phyloP scores from a whole-genome alignment of 371 early-diverging fungal species.

The Lichtheimia corymbifera region DNA sequence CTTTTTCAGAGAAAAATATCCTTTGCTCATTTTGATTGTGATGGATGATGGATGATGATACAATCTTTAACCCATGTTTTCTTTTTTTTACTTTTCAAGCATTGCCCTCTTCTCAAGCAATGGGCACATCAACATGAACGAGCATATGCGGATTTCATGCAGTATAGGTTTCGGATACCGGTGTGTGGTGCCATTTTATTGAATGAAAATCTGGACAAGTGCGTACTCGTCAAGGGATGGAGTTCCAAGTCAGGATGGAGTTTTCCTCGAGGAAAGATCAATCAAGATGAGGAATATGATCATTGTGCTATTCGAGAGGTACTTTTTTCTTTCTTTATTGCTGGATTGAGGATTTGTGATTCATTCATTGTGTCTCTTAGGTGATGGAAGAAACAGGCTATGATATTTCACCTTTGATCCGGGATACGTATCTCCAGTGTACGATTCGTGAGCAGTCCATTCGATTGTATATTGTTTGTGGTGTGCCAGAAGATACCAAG shows the following conservation, averaged over 20 bases:
- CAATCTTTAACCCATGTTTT: constrained; percentile 24
- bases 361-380: constrained; percentile 28
- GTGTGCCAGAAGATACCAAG: constrained; percentile 82
- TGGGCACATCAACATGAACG: constrained; percentile 87
- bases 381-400: constrained; percentile 98
- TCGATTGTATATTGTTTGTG: constrained; percentile 89
- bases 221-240: constrained; percentile 91
- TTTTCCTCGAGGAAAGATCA: constrained; percentile 99
- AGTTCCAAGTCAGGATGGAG: constrained; percentile 88
- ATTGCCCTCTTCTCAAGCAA: constrained; percentile 86
- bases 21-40: constrained; percentile 28
- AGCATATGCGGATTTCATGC: constrained; percentile 89
- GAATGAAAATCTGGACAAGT: constrained; percentile 84
- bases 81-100: constrained; percentile 64
- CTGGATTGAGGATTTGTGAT: not conserved
- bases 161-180: constrained; percentile 97
- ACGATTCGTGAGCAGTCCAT: constrained; percentile 87
- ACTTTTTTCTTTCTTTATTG: not conserved
- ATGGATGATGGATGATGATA: not conserved
- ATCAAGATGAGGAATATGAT: constrained; percentile 90
- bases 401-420: constrained; percentile 78
- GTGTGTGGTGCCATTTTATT: constrained; percentile 99
- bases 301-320: constrained; percentile 95
- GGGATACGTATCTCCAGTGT: constrained; percentile 78
- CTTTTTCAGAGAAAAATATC: constrained; percentile 77